Base-by-base conservation (phyloP, 1,284 basidiomycete species). In the Trichosporon coremiiforme region DNA sequence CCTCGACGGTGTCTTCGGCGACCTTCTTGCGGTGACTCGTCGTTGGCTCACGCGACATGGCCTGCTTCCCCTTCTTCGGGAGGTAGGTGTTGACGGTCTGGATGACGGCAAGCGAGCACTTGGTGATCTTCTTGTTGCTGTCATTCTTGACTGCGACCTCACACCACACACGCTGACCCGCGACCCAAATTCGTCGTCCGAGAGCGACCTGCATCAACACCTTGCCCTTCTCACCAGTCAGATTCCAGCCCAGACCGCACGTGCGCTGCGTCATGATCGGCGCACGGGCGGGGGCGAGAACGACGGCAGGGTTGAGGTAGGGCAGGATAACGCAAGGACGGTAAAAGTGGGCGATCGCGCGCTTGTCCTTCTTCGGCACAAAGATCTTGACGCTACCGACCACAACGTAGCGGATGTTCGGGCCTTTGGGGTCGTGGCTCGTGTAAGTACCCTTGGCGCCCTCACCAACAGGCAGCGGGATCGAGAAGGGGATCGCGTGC, bases 321-420 rank as follows among this genome's bases (percentile, higher is more conserved):
- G 95, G 94, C 87, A 90, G 94, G 35, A 97, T 85, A 67, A 91
- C 89, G 77, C 94, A 90, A 47, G 90, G 86, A 2, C 95, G 90
- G 82, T 96, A 97, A 80, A 97, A 96, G 82, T 98, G 95, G 0
- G 94, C 91, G 64, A 97, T 91, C 5, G 92, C 93, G 8, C 89
- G 86, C 77, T 87, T 86, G 57, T 84, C 84, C 0, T 88, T 87
- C 50, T 85, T 83, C 2, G 88, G 80, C 68, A 93, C 89, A 80
- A 91, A 91, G 66, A 97, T 88, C 83, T 92, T 91, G 80, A 95
- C 86, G 2, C 92, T 94, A 2, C 91, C 89, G 82, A 96, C 91
- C 2, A 89, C 89, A 68, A 97, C 92, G 81, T 96, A 96, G 65
- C 89, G 88, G 20, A 96, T 87, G n/a, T 87, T 85, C 9, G 83